Evolutionary conservation across 768 basidiomycete species (phyloP), one percentile per base, ranked within the genome.

Genomic region (Phlebiopsis flavidoalba): DNA sequence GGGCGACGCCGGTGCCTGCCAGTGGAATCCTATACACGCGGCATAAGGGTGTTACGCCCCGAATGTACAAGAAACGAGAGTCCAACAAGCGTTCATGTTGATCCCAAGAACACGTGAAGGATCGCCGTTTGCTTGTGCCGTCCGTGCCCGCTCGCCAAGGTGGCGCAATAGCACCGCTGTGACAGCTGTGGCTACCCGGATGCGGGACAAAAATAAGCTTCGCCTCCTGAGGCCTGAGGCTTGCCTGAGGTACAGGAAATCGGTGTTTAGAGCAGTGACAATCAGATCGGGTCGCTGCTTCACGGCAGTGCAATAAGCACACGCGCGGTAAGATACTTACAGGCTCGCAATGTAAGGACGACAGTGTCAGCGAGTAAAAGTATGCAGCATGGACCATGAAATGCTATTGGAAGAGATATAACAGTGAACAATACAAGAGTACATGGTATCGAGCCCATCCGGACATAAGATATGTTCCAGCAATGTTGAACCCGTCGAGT

Each of bases 11-110:
- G 93, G 93, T 3, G 84, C 88, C 0, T 74, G 90, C 49, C 87
- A 83, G 62, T 96, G 94, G 95, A 93, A 96, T 68, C 92, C 93
- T 4, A 82, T 93, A 24, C 79, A 90, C 64, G 70, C 51, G n/a
- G 65, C 66, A 17, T 69, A 48, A 55, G 37, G 17, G 17, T 43
- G 40, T 12, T 43, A 3, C 10, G 40, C 8, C 40, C 40, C 2
- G 8, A 43, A 43, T 43, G 17, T 43, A 12, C 17, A 17, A 12
- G n/a, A 43, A 2, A 12, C 40, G 40, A 12, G 40, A 17, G 17
- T 43, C 11, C 10, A 43, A 8, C 3, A 43, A 43, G 11, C 3
- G 26, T 43, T 12, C 40, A 12, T 43, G 10, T 43, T 3, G 17
- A 40, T 43, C 8, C 26, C 26, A 31, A 43, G 40, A 17, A 43